These are phyloP conservation scores for Talaromyces sp. DNA, from an alignment of 2,329 filamentous ascomycete genomes.

Conservation along the genomic window DNA sequence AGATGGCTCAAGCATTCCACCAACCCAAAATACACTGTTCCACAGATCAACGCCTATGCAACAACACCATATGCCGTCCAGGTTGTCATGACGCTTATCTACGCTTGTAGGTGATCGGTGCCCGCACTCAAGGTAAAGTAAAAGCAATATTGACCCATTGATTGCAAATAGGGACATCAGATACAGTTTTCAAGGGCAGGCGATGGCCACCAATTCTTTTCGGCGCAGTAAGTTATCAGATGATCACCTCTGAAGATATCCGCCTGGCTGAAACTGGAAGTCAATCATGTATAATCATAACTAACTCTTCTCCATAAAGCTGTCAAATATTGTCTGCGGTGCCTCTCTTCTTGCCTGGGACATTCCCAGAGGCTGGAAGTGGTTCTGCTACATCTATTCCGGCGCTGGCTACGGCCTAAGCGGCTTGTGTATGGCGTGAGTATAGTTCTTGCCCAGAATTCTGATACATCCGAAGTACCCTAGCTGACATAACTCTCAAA, in stretches of 20 bases:
- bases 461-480: too few species aligned
- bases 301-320: slow-evolving; percentile 21
- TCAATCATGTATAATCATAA: neutral
- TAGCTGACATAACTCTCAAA: slow-evolving; percentile 3
- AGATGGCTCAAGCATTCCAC: slow-evolving; percentile 43
- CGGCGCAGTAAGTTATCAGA: slow-evolving; percentile 52
- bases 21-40: slow-evolving; percentile 46
- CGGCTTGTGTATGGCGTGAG: slow-evolving; percentile 52
- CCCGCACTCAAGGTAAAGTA: neutral
- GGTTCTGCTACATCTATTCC: slow-evolving; percentile 60
- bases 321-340: slow-evolving; percentile 46
- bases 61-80: slow-evolving; percentile 59
- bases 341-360: slow-evolving; percentile 50
- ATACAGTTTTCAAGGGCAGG: slow-evolving; percentile 57
- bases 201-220: slow-evolving; percentile 66
- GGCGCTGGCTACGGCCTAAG: slow-evolving; percentile 50
- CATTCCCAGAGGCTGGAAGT: slow-evolving; percentile 58
- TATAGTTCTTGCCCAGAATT: slow-evolving; percentile 13
- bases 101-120: slow-evolving; percentile 49
- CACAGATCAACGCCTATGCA: slow-evolving; percentile 55
- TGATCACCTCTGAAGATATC: too few species aligned
- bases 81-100: slow-evolving; percentile 60
- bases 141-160: neutral
- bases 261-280: too few species aligned
- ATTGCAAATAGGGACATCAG: slow-evolving; percentile 53